Evolutionary conservation across 495 filamentous ascomycete genomes (phyloP), one percentile per base, ranked within the genome.

Genomic region (Monascus purpureus): DNA sequence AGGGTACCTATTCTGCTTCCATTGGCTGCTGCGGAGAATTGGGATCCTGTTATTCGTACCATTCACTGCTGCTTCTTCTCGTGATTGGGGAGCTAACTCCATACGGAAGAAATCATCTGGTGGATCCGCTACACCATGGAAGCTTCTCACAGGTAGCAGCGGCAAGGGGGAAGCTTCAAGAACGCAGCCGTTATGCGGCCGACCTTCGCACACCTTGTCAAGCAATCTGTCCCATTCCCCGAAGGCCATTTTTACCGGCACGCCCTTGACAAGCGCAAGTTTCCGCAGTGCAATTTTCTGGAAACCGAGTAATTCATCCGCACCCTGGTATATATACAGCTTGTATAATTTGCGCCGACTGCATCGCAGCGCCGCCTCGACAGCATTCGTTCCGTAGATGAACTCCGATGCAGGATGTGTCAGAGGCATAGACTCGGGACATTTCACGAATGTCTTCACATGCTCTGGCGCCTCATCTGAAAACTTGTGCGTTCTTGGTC

Each of bases 171-270:
- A 93, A 14, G 77, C 76, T 55, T 97, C 90, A 16, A 97, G 68
- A 24, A 96, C 61, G 46, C 77, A 85, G 33, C 88, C 74, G 52
- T 95, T 97, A 49, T 97, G 90, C 19, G 87, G 83, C 33, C 90
- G 68, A n/a, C 75, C 73, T 11, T 57, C 62, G 39, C 75, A 76
- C 77, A 92, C 81, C 52, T 80, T 87, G 48, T 93, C 80, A 52
- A 97, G 60, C 14, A 87, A 46, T 0, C 68, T 62, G 19, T 78
- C 49, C 57, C 65, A 68, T 2, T 68, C 72, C 6, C 46, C 60
- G 38, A 62, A 63, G 6, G 59, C 61, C 35, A 77, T 52, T 13
- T 73, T 61, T 8, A 70, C 57, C 5, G 56, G 40, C 16, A 94
- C 52, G 18, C 63, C 53, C 31, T 63, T 67, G n/a, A 54, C 45